Base-by-base conservation (phyloP, 164 flowering plant species). In the Houttuynia cordata region DNA sequence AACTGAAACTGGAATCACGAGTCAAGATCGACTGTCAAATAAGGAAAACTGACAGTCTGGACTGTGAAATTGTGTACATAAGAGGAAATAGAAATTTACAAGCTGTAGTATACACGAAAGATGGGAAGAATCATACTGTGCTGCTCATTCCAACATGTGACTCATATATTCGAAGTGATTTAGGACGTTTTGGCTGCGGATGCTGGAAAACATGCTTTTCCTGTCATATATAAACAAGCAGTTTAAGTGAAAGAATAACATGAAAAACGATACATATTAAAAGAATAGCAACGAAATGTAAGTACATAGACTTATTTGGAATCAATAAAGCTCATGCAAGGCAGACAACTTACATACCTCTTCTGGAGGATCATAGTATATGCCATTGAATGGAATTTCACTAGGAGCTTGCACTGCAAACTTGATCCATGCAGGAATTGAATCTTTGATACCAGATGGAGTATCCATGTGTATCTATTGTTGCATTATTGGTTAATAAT, bases 91-190 rank as follows among this genome's bases (percentile, higher is more conserved):
- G 37, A 30, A 30, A 30, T 30, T 30, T 2, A 30, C 37, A 30
- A 30, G 37, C 37, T 6, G 37, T 30, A 30, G 6, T 30, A 30
- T 30, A 30, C 37, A 30, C 6, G 37, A 30, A 50, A 50, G 60
- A 56, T 49, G 68, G 55, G 68, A 61, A 53, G 39, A 64, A 53
- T 34, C 80, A 53, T 64, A 94, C 99, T 84, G 76, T 78, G 70
- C 97, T 91, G 77, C 99, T 91, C 99, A 94, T 94, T 72, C 99
- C 99, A 62, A 94, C 95, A 81, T 91, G 99, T 64, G 95, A 64
- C 74, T 94, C 99, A 57, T 94, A 94, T 49, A 94, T 88, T 64
- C 99, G 73, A 24, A 94, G 85, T 65, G 99, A 88, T 69, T 80
- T 78, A 30, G 99, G 99, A 67, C 61, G 82, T 79, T 85, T 79